Evolutionary conservation across 2,329 filamentous ascomycete species (phyloP).

Genomic region (Talaromyces sp.): DNA sequence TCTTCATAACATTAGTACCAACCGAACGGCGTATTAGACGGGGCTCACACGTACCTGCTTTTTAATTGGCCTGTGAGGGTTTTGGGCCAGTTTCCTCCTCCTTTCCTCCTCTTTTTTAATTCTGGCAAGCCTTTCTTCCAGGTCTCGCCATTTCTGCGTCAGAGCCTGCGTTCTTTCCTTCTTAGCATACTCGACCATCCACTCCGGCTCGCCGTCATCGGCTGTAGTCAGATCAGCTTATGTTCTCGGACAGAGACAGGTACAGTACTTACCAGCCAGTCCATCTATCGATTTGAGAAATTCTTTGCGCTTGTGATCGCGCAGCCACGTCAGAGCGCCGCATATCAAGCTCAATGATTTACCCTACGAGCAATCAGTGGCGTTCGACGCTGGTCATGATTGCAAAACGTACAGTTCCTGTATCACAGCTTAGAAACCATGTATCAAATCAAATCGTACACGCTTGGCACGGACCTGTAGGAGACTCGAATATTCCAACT

Average conservation of each 20-base stretch:
- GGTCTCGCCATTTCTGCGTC: slow-evolving; percentile 64
- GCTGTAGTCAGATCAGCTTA: neutral
- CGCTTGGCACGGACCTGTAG: slow-evolving; percentile 65
- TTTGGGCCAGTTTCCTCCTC: slow-evolving; percentile 52
- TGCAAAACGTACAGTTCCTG: slow-evolving; percentile 17
- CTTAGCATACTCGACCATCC: slow-evolving; percentile 77
- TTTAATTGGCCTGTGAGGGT: slow-evolving; percentile 50
- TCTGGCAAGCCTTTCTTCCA: slow-evolving; percentile 68
- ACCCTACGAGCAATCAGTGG: slow-evolving; percentile 52
- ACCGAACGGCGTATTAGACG: neutral
- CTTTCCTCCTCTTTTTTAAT: slow-evolving; percentile 63
- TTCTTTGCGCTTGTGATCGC: slow-evolving; percentile 67
- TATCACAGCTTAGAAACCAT: slow-evolving; percentile 1
- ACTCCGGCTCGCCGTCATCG: slow-evolving; percentile 72
- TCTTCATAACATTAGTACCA: slow-evolving; percentile 26
- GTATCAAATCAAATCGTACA: neutral
- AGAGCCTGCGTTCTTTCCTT: slow-evolving; percentile 67
- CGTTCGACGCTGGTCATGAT: neutral
- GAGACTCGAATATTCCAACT: slow-evolving; percentile 85
- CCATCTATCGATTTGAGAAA: slow-evolving; percentile 56
- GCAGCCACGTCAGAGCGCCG: slow-evolving; percentile 85
- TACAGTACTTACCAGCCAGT: slow-evolving; percentile 40
- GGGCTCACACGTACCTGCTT: slow-evolving; percentile 36
- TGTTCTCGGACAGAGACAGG: neutral
- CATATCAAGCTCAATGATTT: slow-evolving; percentile 93